Base-by-base conservation (phyloP, 2,329 filamentous ascomycete species). In the Epichloe gansuensis region DNA sequence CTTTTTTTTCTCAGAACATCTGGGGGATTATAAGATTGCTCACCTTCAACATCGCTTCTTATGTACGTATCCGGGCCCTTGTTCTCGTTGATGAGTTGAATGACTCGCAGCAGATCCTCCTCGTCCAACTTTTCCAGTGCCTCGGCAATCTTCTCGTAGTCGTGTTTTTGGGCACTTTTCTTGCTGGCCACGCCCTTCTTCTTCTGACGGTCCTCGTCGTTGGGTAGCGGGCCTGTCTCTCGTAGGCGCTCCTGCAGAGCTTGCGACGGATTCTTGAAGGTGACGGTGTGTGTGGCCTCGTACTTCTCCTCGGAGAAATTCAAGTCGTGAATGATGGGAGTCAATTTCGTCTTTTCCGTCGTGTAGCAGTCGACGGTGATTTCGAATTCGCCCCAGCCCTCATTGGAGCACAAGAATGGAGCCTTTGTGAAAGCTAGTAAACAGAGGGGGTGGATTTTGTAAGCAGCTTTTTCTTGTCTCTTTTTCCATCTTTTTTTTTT, bases 321-420 rank as follows among this genome's bases (percentile, higher is more conserved):
- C 55, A 98, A 78, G 65, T 98, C 93, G 68, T 98, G 93, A 49
- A 76, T 71, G 57, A 98, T 76, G 54, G 66, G 66, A 13, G 79
- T 75, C 63, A 89, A 80, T 63, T 95, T 91, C 53, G 84, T 85
- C 75, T 96, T 96, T 69, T 93, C 89, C 34, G 85, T 82, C 43
- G 85, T 87, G 64, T 83, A 85, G 60, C 94, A 78, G 56, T 87
- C 81, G 63, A 97, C 93, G 47, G 75, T 77, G 82, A 98, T 91
- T 66, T 97, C 93, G 67, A 98, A 98, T 72, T 97, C 93, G 63
- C 93, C 93, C 93, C 93, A 98, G 60, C 93, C 93, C 71, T 96
- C 87, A 70, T 98, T 95, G 57, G 82, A 76, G 69, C 95, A 95
- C 58, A 78, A 78, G 73, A 97, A 98, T 0, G 93, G 93, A 0